phyloP scores from a whole-genome alignment of 1,284 basidiomycete genomes.

The Xerocomus nothofagi region DNA sequence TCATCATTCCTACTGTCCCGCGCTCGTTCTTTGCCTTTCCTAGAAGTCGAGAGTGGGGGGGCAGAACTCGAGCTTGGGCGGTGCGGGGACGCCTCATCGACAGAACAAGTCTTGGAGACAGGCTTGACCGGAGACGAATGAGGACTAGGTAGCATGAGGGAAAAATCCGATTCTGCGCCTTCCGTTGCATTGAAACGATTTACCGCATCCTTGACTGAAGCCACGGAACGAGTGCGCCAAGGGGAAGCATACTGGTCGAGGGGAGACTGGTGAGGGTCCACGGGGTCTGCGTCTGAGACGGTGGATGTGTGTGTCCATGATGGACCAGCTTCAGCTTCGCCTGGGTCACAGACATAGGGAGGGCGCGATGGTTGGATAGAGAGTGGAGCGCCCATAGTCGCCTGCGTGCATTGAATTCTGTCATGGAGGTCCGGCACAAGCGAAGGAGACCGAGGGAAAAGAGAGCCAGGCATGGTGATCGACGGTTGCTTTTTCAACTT shows the following conservation, averaged over 20 bases:
- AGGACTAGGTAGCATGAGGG: slow-evolving; percentile 39
- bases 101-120: slow-evolving; percentile 7
- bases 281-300: background rate
- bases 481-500: slow-evolving; percentile 43
- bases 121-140: slow-evolving; percentile 29
- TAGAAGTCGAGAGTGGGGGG: background rate
- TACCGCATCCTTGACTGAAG: slow-evolving; percentile 46
- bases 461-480: slow-evolving; percentile 73
- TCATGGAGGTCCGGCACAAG: slow-evolving; percentile 47
- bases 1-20: slow-evolving; percentile 16
- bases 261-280: slow-evolving; percentile 24
- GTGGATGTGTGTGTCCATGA: slow-evolving; percentile 10
- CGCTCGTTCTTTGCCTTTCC: slow-evolving; percentile 56
- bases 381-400: background rate
- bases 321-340: slow-evolving; percentile 17
- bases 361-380: background rate
- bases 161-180: slow-evolving; percentile 38
- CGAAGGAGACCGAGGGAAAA: slow-evolving; percentile 70
- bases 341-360: background rate
- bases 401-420: background rate
- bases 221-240: slow-evolving; percentile 29
- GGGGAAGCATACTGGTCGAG: slow-evolving; percentile 29
- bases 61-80: background rate
- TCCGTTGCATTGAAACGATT: slow-evolving; percentile 41
- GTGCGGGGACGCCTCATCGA: slow-evolving; percentile 7